Conservation (phyloP, 768 basidiomycete species). For the Sistotremastrum suecicum region DNA sequence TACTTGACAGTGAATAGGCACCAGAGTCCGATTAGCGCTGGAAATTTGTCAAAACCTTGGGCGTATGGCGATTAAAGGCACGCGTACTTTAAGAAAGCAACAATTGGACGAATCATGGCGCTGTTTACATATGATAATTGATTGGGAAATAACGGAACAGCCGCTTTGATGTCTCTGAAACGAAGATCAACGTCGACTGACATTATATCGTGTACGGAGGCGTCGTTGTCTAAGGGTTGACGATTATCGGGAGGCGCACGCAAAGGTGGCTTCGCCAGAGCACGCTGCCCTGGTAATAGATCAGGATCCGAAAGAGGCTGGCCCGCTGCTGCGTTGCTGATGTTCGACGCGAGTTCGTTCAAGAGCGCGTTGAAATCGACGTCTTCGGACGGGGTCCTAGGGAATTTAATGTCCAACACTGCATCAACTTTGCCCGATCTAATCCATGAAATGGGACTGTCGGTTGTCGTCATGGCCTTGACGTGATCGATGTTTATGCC, state of each 20-base stretch:
- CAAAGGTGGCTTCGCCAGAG: slow-evolving; percentile 76
- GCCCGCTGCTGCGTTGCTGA: slow-evolving; percentile 46
- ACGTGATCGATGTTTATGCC: slow-evolving; percentile 94
- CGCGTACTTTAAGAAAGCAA: slow-evolving; percentile 92
- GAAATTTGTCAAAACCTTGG: slow-evolving; percentile 3
- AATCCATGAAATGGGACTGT: slow-evolving; percentile 94
- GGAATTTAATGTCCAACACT: slow-evolving; percentile 96
- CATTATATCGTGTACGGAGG: slow-evolving; percentile 31
- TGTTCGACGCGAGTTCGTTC: slow-evolving; percentile 82
- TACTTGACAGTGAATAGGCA: slow-evolving; percentile 87
- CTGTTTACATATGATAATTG: slow-evolving; percentile 87
- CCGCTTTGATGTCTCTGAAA: slow-evolving; percentile 91
- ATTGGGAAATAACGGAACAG: slow-evolving; percentile 79
- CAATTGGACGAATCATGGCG: slow-evolving; percentile 88
- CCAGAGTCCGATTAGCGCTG: slow-evolving; percentile 84
- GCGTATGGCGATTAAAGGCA: neutral
- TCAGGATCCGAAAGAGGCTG: slow-evolving; percentile 29
- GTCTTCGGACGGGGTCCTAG: slow-evolving; percentile 56
- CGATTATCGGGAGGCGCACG: slow-evolving; percentile 45
- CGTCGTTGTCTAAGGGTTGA: slow-evolving; percentile 17
- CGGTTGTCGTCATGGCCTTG: slow-evolving; percentile 65
- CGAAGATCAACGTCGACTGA: slow-evolving; percentile 82
- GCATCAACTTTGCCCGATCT: slow-evolving; percentile 94
- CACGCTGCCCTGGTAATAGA: slow-evolving; percentile 75
- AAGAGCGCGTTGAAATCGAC: slow-evolving; percentile 70